Conservation (phyloP, 2,329 filamentous ascomycete genomes). For the Fusarium torulosum region DNA sequence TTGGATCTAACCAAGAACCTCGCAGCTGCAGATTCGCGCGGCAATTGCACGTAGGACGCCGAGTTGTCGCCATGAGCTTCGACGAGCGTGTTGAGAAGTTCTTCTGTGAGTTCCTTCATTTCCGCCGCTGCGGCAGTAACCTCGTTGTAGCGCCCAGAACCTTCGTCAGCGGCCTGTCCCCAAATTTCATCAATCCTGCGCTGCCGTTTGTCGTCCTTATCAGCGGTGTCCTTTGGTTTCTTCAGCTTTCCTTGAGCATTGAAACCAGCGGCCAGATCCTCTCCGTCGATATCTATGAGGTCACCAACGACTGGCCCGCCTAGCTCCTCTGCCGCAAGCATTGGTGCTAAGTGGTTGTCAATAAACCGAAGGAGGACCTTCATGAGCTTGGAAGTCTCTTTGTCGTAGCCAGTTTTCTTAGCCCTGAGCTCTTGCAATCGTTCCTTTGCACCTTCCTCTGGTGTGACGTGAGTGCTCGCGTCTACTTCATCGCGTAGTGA, state of each 20-base stretch:
- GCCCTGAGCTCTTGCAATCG: slow-evolving; percentile 70
- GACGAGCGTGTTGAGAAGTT: slow-evolving; percentile 69
- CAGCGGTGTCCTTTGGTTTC: slow-evolving; percentile 56
- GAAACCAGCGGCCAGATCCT: slow-evolving; percentile 71
- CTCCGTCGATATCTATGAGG: slow-evolving; percentile 71
- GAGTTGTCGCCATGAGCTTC: slow-evolving; percentile 67
- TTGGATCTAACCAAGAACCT: slow-evolving; percentile 74
- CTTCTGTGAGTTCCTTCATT: slow-evolving; percentile 71
- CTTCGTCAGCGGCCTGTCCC: slow-evolving; percentile 54
- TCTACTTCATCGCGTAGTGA: slow-evolving; percentile 69
- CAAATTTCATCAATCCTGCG: slow-evolving; percentile 74
- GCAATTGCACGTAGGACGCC: slow-evolving; percentile 69
- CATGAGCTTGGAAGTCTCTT: slow-evolving; percentile 71
- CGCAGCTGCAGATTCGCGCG: slow-evolving; percentile 71
- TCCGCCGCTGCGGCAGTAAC: slow-evolving; percentile 65
- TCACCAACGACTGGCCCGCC: slow-evolving; percentile 87
- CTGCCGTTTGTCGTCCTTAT: slow-evolving; percentile 65
- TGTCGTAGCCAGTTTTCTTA: slow-evolving; percentile 71
- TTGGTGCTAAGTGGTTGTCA: slow-evolving; percentile 74
- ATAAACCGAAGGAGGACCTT: slow-evolving; percentile 77
- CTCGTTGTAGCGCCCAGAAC: slow-evolving; percentile 57
- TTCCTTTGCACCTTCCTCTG: slow-evolving; percentile 72
- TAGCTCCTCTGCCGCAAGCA: slow-evolving; percentile 86
- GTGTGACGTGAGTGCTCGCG: slow-evolving; percentile 68
- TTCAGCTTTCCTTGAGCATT: slow-evolving; percentile 69